Percentiles rank a stretch among this genome's conserved stretches.
These are phyloP conservation scores for Rhizomucor pusillus DNA, from an alignment of 371 early-diverging fungal genomes.

Conservation along the genomic window DNA sequence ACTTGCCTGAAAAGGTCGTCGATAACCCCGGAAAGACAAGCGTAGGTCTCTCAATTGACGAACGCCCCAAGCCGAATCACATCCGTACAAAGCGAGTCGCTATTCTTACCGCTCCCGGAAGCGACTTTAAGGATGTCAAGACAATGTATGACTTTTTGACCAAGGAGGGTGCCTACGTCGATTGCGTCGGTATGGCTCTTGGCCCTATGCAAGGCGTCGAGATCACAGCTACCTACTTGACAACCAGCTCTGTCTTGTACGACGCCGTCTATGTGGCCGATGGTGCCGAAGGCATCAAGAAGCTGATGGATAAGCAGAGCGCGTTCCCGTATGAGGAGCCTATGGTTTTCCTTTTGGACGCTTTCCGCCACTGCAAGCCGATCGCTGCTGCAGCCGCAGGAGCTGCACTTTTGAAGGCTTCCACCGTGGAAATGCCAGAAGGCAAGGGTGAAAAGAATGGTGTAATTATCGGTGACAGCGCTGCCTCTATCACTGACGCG, in stretches of 20 bases:
- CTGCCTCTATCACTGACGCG: not conserved
- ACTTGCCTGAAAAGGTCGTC: conserved; percentile 16
- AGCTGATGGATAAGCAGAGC: conserved; percentile 7
- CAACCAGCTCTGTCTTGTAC: conserved; percentile 25
- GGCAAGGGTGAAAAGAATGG: conserved; percentile 10
- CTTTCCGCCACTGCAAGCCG: conserved; percentile 35
- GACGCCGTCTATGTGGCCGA: conserved; percentile 35
- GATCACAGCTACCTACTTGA: conserved; percentile 23
- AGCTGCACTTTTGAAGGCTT: conserved; percentile 16
- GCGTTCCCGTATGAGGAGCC: conserved; percentile 30
- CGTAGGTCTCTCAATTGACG: conserved; percentile 30
- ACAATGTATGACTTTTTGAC: conserved; percentile 22
- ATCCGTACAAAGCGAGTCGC: conserved; percentile 28
- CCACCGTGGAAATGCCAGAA: conserved; percentile 3
- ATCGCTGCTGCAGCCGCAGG: conserved; percentile 26
- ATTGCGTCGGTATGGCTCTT: conserved; percentile 22
- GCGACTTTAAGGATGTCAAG: conserved; percentile 17
- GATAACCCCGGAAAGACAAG: conserved; percentile 21
- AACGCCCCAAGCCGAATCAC: conserved; percentile 22
- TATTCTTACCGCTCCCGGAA: conserved; percentile 29
- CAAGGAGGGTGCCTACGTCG: conserved; percentile 24
- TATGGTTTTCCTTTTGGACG: conserved; percentile 23
- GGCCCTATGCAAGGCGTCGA: conserved; percentile 19
- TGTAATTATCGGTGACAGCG: conserved; percentile 8
- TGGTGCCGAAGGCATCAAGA: conserved; percentile 18